A percentile compares a stretch with the other conserved stretches of the same genome.
Evolutionary conservation across 1,139 yeast species (phyloP).

Genomic region (Suhomyces bokatorum): DNA sequence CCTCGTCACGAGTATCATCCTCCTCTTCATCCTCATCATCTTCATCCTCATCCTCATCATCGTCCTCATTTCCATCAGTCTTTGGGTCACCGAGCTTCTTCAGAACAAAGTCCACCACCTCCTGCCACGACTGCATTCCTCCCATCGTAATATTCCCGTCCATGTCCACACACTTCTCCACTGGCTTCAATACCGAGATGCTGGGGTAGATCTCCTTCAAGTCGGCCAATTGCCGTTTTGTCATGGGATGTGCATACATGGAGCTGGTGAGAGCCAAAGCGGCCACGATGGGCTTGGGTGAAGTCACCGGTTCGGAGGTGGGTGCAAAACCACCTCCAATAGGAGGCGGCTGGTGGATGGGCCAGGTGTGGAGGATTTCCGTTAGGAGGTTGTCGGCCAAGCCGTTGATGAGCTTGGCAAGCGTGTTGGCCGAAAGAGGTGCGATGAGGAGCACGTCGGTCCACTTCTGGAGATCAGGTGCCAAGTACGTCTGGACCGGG

Average conservation of each 20-base stretch:
- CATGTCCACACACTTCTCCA: constrained; percentile 32
- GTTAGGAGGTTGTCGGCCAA: constrained; percentile 30
- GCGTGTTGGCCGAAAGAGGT: constrained; percentile 32
- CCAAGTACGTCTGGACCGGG: constrained; percentile 1
- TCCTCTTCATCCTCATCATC: constrained; percentile 20
- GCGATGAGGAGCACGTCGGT: constrained; percentile 37
- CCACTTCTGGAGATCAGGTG: constrained; percentile 29
- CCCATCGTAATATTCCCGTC: constrained; percentile 37
- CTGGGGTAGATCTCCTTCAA: constrained; percentile 31
- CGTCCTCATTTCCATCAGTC: constrained; percentile 22
- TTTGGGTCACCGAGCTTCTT: constrained; percentile 29
- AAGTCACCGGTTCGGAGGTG: constrained; percentile 18
- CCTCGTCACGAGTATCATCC: no score
- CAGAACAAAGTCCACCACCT: constrained; percentile 31
- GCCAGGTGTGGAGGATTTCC: constrained; percentile 31
- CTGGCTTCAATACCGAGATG: constrained; percentile 31
- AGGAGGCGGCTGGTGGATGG: constrained; percentile 18
- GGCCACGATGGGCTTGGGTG: constrained; percentile 28
- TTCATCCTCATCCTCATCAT: constrained; percentile 19
- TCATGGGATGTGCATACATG: constrained; percentile 35
- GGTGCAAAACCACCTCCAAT: no score
- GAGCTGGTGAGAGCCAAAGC: constrained; percentile 31
- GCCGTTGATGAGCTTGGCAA: constrained; percentile 32
- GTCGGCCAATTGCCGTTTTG: constrained; percentile 24
- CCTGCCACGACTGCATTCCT: constrained; percentile 35